Evolutionary conservation across 2,329 filamentous ascomycete genomes (phyloP).

Genomic region (Clonostachys byssicola): DNA sequence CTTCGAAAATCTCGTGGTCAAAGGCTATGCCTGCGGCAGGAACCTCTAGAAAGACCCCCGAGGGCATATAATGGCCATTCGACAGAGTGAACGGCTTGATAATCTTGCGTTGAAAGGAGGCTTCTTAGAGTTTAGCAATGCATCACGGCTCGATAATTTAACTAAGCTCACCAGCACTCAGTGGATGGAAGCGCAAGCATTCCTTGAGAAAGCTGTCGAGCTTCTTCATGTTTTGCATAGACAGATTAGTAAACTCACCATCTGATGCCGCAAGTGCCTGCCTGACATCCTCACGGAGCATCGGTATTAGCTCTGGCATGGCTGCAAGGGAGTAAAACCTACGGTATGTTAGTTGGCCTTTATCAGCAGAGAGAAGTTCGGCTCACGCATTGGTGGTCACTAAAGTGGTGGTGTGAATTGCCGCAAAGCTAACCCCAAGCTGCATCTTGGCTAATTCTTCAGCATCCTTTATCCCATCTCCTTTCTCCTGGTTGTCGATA

Average conservation of each 20-base stretch:
- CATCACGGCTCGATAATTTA: background rate
- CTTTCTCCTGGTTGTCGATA: slow-evolving; percentile 23
- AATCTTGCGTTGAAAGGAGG: slow-evolving; percentile 45
- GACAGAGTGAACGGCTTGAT: slow-evolving; percentile 45
- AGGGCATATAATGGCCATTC: slow-evolving; percentile 44
- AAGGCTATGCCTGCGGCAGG: slow-evolving; percentile 28
- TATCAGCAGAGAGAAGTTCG: background rate
- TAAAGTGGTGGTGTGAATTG: slow-evolving; percentile 46
- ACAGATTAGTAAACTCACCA: slow-evolving; percentile 23
- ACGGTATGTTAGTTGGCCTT: slow-evolving; percentile 9
- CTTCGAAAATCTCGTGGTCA: slow-evolving; percentile 25
- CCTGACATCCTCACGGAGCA: slow-evolving; percentile 1
- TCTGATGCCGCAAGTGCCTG: background rate
- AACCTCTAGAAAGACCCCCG: slow-evolving; percentile 35
- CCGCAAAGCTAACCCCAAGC: slow-evolving; percentile 38
- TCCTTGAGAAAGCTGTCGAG: slow-evolving; percentile 35
- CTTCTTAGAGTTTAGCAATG: slow-evolving; percentile 9
- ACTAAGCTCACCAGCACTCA: slow-evolving; percentile 19
- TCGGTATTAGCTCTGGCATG: background rate
- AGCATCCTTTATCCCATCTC: slow-evolving; percentile 23
- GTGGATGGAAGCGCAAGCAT: slow-evolving; percentile 22
- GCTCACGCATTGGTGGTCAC: slow-evolving; percentile 36
- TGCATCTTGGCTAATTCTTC: slow-evolving; percentile 36
- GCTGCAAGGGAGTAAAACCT: slow-evolving; percentile 3
- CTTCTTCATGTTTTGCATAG: slow-evolving; percentile 29